A percentile compares a stretch with the other conserved stretches of the same genome.
Conservation (phyloP, 1,284 basidiomycete genomes). For the Phellinidium pouzarii region DNA sequence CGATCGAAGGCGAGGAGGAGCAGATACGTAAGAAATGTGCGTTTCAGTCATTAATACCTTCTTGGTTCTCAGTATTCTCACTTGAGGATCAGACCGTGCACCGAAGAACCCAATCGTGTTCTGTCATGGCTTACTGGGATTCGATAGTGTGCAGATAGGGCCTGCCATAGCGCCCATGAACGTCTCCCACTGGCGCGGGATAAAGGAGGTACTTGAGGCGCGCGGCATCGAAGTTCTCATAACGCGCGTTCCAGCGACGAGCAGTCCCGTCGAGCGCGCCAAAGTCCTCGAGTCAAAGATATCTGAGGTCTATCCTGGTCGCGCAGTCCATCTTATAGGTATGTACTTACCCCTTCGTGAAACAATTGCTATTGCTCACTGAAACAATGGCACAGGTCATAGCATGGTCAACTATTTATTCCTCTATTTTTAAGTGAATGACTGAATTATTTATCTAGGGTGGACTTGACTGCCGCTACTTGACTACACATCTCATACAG, state of each 20-base stretch:
- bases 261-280: conserved; percentile 79
- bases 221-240: conserved; percentile 90
- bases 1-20: conserved; percentile 45
- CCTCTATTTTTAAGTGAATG: background rate
- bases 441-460: conserved; percentile 44
- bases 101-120: conserved; percentile 85
- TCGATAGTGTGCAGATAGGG: conserved; percentile 71
- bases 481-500: conserved; percentile 64
- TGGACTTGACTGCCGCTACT: conserved; percentile 87
- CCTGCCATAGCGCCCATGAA: conserved; percentile 72
- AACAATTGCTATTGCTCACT: conserved; percentile 7
- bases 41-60: conserved; percentile 24
- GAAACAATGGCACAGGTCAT: conserved; percentile 47
- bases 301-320: conserved; percentile 70
- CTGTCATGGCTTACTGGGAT: conserved; percentile 89
- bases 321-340: conserved; percentile 84
- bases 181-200: conserved; percentile 92
- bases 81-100: conserved; percentile 47
- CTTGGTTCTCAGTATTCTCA: conserved; percentile 1
- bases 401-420: conserved; percentile 64
- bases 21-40: conserved; percentile 65
- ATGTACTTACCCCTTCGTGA: conserved; percentile 11
- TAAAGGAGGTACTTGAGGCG: conserved; percentile 82
- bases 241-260: conserved; percentile 87
- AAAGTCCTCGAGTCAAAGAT: conserved; percentile 80